Percentiles rank a stretch among this genome's conserved stretches.
phyloP scores from a whole-genome alignment of 805 yeast species.

The Saturnispora quitensis region DNA sequence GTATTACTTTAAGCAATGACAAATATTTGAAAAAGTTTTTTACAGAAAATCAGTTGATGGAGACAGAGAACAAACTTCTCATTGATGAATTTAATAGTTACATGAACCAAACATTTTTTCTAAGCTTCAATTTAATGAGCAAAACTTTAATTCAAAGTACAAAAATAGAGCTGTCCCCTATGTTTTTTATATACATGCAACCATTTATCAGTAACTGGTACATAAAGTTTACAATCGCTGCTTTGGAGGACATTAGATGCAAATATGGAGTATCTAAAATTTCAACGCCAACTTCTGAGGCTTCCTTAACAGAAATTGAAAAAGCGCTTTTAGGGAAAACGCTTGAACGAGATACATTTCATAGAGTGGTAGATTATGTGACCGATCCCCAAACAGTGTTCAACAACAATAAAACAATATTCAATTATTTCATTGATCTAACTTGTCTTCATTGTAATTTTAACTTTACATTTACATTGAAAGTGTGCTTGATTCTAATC shows the following conservation, averaged over 20 bases:
- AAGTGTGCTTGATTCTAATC: background rate
- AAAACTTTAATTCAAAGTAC: background rate
- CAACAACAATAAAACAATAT: background rate
- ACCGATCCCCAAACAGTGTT: background rate
- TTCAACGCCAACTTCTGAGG: background rate
- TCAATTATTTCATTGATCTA: background rate
- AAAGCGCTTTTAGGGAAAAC: background rate
- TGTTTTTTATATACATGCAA: conserved; percentile 1
- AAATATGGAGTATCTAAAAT: background rate
- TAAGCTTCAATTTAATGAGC: background rate
- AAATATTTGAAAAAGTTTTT: background rate
- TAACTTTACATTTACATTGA: background rate
- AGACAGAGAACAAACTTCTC: background rate
- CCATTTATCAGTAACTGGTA: background rate
- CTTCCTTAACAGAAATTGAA: background rate
- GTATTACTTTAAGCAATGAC: background rate
- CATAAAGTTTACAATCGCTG: background rate
- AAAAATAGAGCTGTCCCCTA: background rate
- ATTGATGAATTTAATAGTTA: background rate
- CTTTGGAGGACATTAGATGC: background rate
- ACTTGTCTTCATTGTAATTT: background rate
- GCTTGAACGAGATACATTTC: background rate
- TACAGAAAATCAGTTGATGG: background rate
- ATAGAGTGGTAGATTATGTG: background rate
- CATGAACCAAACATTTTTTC: conserved; percentile 3